Base-by-base conservation (phyloP, 2,329 filamentous ascomycete species). In the Clarireedia sp. region DNA sequence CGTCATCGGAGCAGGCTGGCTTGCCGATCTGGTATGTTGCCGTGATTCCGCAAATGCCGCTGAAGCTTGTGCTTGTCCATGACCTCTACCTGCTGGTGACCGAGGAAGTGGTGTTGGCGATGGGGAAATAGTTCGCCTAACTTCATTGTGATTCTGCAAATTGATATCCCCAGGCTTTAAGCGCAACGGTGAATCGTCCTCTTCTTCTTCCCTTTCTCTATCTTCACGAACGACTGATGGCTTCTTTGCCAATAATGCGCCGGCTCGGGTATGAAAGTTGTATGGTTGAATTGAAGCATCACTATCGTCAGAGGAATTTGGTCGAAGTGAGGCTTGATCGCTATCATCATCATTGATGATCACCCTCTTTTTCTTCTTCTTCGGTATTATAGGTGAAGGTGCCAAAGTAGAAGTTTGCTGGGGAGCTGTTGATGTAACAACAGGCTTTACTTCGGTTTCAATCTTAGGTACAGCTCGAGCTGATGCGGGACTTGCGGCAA, bases 181-280 rank as follows among this genome's bases (percentile, higher is more conserved):
- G 23, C 56, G 40, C 38, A 41, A 56, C 33, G 64, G 61, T 2
- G 61, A 60, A 52, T 64, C 61, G 51, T 66, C 64, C 49, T 69
- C 64, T 38, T 69, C 61, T 36, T 75, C 71, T 48, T 76, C 73
- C 21, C 66, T 62, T 44, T 74, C 73, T 38, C 71, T 66, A 50
- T 76, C 72, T 57, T 82, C 78, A 14, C 68, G 68, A 1, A 78
- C 74, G 12, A 74, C 67, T 3, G 74, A 76, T 12, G 75, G 73
- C 55, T 74, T 72, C 60, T 74, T 73, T 29, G 55, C 62, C 16
- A 69, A 53, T n/a, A 62, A 48, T 6, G 61, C 47, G 17, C 59
- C 63, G n/a, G 60, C 51, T 19, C 61, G 56, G 29, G 57, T 59
- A 53, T 62, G 62, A 29, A 58, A 60, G 24, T 17, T 51, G 37